Evolutionary conservation across 768 basidiomycete genomes (phyloP).

Genomic region (Tricholoma terreum): DNA sequence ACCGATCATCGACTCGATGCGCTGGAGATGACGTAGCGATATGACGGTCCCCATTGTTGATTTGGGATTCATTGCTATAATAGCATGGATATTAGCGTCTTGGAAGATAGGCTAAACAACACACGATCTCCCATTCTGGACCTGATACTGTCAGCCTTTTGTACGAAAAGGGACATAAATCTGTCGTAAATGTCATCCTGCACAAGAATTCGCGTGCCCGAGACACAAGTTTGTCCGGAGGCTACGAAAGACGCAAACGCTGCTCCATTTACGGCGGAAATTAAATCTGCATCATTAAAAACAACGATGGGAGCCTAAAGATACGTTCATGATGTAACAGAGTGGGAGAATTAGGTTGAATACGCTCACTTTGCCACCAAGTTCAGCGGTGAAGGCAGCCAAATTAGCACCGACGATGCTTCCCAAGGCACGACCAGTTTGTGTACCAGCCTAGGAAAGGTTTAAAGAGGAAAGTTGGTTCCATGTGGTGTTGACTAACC

Average conservation of each 20-base stretch:
- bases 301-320: slow-evolving; percentile 73
- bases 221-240: slow-evolving; percentile 90
- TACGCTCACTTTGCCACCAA: slow-evolving; percentile 74
- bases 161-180: slow-evolving; percentile 60
- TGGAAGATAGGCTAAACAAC: slow-evolving; percentile 21
- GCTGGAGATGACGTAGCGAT: slow-evolving; percentile 56
- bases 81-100: background rate
- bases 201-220: slow-evolving; percentile 79
- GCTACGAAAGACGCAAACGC: slow-evolving; percentile 85
- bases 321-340: background rate
- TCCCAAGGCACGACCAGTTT: slow-evolving; percentile 73
- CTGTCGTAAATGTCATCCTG: slow-evolving; percentile 66
- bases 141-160: slow-evolving; percentile 61
- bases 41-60: slow-evolving; percentile 84
- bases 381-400: slow-evolving; percentile 74
- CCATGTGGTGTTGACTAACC: slow-evolving; percentile 37
- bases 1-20: slow-evolving; percentile 57
- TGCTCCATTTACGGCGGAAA: slow-evolving; percentile 75
- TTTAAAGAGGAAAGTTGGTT: background rate
- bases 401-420: slow-evolving; percentile 72
- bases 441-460: slow-evolving; percentile 62
- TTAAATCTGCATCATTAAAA: slow-evolving; percentile 74
- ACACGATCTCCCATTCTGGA: slow-evolving; percentile 76
- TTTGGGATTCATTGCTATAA: slow-evolving; percentile 60
- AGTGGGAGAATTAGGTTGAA: background rate